Evolutionary conservation across 495 filamentous ascomycete genomes (phyloP), one percentile per base, ranked within the genome.

Genomic region (Daldinia vernicosa): DNA sequence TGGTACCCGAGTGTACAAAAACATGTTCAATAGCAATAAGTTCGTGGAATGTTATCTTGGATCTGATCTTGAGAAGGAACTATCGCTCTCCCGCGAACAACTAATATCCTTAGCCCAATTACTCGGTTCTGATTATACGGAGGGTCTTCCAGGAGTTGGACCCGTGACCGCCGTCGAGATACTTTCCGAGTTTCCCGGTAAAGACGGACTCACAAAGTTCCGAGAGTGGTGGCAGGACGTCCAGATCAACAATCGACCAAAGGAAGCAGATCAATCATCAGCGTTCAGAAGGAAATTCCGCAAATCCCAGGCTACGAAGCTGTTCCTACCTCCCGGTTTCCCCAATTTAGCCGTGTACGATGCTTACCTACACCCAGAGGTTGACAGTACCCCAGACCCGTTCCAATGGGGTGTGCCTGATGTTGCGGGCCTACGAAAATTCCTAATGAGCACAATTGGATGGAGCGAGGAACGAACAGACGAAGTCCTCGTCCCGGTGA

Each of bases 1-100:
- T 43, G 95, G 95, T 32, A 98, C 93, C 0, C 86, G 95, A 15
- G 91, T 99, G 17, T 99, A 98, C 84, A 98, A 98, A 69, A 98
- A 99, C 82, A 96, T 98, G 93, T 99, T 99, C 86, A 98, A 97
- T 78, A 90, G 91, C 74, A 92, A 93, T 80, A 98, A 98, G 73
- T 96, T 90, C 72, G 95, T 99, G 45, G 96, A 99, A 81, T 98
- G 95, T 79, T 99, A 98, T 73, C 87, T 99, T 27, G 81, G 89
- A n/a, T 82, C 83, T 3, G 95, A 98, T 73, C 84, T 99, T 1
- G 93, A 97, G 75, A 91, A 92, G 69, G 95, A 99, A 67, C 90
- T 97, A 57, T 91, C 90, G 2, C 89, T 99, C 1, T 89, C 91
- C 12, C 88, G 95, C 22, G 82, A 86, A 24, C 92, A 93, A 74